Evolutionary conservation across 352 stramenopile species (phyloP).

Genomic region (Globisporangium orthogonon): DNA sequence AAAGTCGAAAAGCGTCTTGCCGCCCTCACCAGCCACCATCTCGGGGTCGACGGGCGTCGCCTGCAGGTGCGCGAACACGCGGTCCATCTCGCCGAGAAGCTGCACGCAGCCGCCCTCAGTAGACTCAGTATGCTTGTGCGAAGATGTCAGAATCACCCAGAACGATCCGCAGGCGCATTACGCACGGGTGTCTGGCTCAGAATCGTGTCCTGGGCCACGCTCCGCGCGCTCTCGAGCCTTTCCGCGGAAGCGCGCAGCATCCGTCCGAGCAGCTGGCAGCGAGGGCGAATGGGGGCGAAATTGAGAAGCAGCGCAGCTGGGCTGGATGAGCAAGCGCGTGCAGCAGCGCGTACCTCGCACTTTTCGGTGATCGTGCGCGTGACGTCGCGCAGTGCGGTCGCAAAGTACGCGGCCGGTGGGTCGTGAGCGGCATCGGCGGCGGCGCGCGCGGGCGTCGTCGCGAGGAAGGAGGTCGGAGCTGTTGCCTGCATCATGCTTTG

Average conservation of each 20-base stretch:
- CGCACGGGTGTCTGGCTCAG: constrained; percentile 52
- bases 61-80: constrained; percentile 64
- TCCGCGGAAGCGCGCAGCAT: constrained; percentile 57
- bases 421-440: not conserved
- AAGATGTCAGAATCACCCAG: not conserved
- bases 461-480: not conserved
- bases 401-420: constrained; percentile 26
- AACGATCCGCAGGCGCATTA: not conserved
- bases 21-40: constrained; percentile 42
- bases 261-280: constrained; percentile 42
- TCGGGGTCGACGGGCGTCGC: constrained; percentile 37
- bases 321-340: too few relatives aligned
- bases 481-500: not conserved
- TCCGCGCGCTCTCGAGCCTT: constrained; percentile 48
- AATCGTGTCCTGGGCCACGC: constrained; percentile 39
- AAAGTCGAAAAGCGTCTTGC: constrained; percentile 83
- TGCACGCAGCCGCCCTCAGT: constrained; percentile 8
- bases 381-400: constrained; percentile 47
- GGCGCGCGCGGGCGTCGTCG: too few relatives aligned
- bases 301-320: not conserved
- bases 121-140: too few relatives aligned
- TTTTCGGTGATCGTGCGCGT: constrained; percentile 66
- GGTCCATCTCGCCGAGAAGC: constrained; percentile 69
- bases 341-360: constrained; percentile 33
- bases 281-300: not conserved